phyloP scores from a whole-genome alignment of 1,139 yeast genomes.

The Diutina siamensis region DNA sequence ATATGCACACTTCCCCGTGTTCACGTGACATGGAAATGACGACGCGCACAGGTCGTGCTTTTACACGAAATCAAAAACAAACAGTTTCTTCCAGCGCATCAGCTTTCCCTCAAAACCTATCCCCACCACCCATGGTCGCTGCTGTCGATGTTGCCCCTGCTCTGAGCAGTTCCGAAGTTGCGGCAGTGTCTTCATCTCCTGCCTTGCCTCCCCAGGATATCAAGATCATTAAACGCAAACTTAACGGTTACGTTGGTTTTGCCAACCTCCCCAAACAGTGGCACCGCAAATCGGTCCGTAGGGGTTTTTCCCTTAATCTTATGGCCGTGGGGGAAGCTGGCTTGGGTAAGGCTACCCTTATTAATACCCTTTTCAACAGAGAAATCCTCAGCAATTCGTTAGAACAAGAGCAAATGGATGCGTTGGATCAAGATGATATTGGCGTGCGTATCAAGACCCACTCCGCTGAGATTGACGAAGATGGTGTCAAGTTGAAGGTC shows the following conservation, averaged over 20 bases:
- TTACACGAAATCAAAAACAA: not conserved
- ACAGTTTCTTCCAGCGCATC: not conserved
- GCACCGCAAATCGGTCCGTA: conserved; percentile 89
- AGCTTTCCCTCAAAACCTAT: not conserved
- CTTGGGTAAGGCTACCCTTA: conserved; percentile 85
- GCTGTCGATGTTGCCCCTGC: conserved; percentile 3
- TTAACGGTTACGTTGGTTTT: conserved; percentile 91
- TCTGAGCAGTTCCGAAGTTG: not conserved
- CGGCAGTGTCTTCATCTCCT: not conserved
- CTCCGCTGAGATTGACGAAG: conserved; percentile 75
- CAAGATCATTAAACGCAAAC: conserved; percentile 64
- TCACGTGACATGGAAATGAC: not conserved
- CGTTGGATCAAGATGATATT: conserved; percentile 12
- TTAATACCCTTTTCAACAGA: conserved; percentile 82
- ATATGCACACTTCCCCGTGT: not conserved
- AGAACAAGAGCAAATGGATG: conserved; percentile 9
- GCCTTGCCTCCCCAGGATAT: conserved; percentile 17
- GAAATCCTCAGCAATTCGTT: conserved; percentile 36
- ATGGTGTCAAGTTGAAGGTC: conserved; percentile 78
- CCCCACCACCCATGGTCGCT: not conserved
- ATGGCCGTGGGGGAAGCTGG: conserved; percentile 91
- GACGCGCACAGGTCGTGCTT: not conserved
- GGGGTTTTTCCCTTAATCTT: conserved; percentile 86
- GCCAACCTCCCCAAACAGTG: conserved; percentile 98
- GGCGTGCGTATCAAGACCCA: conserved; percentile 57